A percentile compares a stretch with the other conserved stretches of the same genome.
phyloP scores from a whole-genome alignment of 2,329 filamentous ascomycete species.

The Paraconiothyrium brasiliense region DNA sequence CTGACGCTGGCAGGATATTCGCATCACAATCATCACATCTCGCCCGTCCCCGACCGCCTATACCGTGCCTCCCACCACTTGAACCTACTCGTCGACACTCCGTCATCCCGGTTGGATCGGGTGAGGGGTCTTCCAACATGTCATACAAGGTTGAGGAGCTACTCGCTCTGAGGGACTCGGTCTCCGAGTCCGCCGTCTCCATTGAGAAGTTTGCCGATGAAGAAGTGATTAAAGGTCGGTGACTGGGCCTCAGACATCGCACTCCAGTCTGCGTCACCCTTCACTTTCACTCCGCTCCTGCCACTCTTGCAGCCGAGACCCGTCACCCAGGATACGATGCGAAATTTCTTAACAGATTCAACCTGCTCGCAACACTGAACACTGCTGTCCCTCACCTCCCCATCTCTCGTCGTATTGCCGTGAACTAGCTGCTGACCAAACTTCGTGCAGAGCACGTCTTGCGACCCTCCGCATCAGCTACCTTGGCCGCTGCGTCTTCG shows the following conservation, averaged over 20 bases:
- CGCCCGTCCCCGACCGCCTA: constrained; percentile 23
- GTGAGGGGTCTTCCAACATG: constrained; percentile 32
- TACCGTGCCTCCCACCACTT: constrained; percentile 21
- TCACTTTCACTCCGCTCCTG: constrained; percentile 4
- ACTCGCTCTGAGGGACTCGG: constrained; percentile 52
- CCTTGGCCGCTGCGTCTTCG: constrained; percentile 34
- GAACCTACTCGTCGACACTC: constrained; percentile 17
- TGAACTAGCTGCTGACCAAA: constrained; percentile 17
- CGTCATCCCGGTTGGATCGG: constrained; percentile 19
- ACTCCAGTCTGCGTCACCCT: background rate
- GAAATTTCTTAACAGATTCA: background rate
- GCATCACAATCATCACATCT: constrained; percentile 49
- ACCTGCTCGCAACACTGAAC: background rate
- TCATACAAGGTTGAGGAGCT: constrained; percentile 54
- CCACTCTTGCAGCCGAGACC: background rate
- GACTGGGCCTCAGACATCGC: background rate
- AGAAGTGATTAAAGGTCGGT: constrained; percentile 54
- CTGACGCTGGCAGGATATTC: constrained; percentile 40
- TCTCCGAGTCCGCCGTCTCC: constrained; percentile 53
- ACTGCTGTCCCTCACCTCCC: background rate
- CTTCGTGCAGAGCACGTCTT: constrained; percentile 50
- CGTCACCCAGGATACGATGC: constrained; percentile 10
- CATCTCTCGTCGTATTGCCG: constrained; percentile 1
- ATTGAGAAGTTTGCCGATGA: constrained; percentile 54
- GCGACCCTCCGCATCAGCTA: constrained; percentile 51